Base-by-base conservation (phyloP, 208 protist species). In the Trichomonas tenax region DNA sequence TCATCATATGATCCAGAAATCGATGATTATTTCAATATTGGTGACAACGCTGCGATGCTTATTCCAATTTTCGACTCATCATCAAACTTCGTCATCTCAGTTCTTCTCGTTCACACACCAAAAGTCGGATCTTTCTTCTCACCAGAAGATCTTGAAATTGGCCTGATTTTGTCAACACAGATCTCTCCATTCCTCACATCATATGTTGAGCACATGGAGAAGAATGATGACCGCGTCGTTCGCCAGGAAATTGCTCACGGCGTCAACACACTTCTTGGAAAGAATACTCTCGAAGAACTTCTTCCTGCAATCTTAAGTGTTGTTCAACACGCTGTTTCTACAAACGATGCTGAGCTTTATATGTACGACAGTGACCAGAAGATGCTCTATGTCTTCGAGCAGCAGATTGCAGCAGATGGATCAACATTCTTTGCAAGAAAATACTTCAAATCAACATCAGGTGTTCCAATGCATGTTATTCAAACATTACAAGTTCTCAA, bases 1-100 rank as follows among this genome's bases (percentile, higher is more conserved):
- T 40, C 82, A 8, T n/a, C 14, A 44, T 89, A 89, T 46, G 82
- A 89, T 46, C 82, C 34, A 41, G 82, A 89, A 46, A 89, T 89
- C 46, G 82, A 89, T 89, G 82, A 89, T n/a, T 89, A 44, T 31
- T 46, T 89, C 82, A 89, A 89, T 31, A 89, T 89, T 89, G 82
- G 82, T 0, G 17, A 26, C 82, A 89, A 89, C 26, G 34, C 82
- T 44, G 31, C 82, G n/a, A 44, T 89, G 40, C 23, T 89, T n/a
- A 89, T 89, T 46, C 82, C 82, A 15, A 89, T 89, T 46, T 89
- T 89, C 26, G 82, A 89, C 38, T 89, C 82, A 44, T 89, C 82
- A 17, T 89, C 82, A 41, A 89, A 89, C 38, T 89, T 89, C 26
- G 82, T 89, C 26, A 89, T 89, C 17, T 89, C 82, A 41, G 82